Evolutionary conservation across 768 basidiomycete genomes (phyloP), one percentile per base, ranked within the genome.

Genomic region (Pleurotus citrinopileatus): DNA sequence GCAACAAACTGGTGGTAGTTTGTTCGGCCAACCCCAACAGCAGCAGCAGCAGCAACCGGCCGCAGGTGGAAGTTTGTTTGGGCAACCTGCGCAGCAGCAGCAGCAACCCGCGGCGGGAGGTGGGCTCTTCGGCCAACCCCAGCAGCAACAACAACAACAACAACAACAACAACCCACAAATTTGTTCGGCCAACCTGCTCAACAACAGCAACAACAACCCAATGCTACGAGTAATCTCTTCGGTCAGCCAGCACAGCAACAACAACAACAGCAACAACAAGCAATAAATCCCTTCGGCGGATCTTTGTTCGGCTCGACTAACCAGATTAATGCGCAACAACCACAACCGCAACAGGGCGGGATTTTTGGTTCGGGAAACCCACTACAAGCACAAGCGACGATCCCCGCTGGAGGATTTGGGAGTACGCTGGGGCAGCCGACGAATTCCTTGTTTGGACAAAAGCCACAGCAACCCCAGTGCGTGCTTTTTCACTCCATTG

Each of bases 371-470:
- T 53, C 13, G 54, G 15, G 23, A 53, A 44, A 9, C 44, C 57
- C 60, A 60, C 55, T 69, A 15, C 70, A 70, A 55, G 57, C 68
- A 10, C 73, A 74, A 52, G 53, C 70, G 3, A 67, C 70, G 34
- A 40, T 66, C 28, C 63, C 67, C 26, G 57, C 67, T n/a, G 61
- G 60, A 53, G 67, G 32, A 58, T 56, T 56, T 56, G 60, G 27
- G 34, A 57, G 48, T 40, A 64, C 66, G 32, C 61, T 65, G 7
- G 56, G 60, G 46, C 57, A 59, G 46, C 53, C 58, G 3, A 59
- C 53, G 12, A 59, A 54, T 27, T 53, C 59, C 3, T 58, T 74
- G 40, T 75, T 74, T 61, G 70, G 67, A 1, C 61, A 64, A 43
- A 63, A 53, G 10, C 65, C 60, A 50, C 70, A 72, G 59, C 71